Evolutionary conservation across 2,329 filamentous ascomycete species (phyloP).

Genomic region (Hypoxylon sp.): DNA sequence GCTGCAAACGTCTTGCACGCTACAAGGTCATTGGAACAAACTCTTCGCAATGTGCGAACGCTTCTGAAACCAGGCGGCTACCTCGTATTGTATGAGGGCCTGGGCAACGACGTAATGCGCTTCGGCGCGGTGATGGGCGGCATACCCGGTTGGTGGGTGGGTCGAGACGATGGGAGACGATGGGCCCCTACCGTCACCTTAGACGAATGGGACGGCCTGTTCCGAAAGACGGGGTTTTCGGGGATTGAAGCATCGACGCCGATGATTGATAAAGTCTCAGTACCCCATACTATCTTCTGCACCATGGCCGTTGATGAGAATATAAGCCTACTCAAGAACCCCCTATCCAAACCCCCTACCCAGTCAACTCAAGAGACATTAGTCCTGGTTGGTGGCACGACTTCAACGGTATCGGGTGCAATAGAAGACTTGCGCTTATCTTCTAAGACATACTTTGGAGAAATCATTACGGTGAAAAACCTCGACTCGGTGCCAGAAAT

Average conservation of each 20-base stretch:
- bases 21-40: conserved; percentile 33
- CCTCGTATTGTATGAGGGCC: conserved; percentile 37
- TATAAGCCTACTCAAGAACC: conserved; percentile 5
- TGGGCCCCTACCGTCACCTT: conserved; percentile 32
- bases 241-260: conserved; percentile 26
- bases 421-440: not conserved
- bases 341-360: not conserved
- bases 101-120: not conserved
- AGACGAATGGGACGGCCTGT: conserved; percentile 44
- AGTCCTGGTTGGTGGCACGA: not conserved
- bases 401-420: not conserved
- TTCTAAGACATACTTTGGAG: not conserved
- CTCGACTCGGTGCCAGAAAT: not conserved
- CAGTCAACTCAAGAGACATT: conserved; percentile 9
- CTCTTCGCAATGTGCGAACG: conserved; percentile 43
- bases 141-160: conserved; percentile 55
- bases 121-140: conserved; percentile 47
- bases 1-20: conserved; percentile 49
- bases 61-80: conserved; percentile 53
- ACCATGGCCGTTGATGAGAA: conserved; percentile 49
- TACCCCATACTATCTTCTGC: conserved; percentile 40
- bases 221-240: conserved; percentile 33
- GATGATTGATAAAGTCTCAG: not conserved
- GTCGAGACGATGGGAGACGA: conserved; percentile 45
- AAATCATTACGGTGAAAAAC: not conserved